Evolutionary conservation across 1,284 basidiomycete genomes (phyloP).

Genomic region (Omphalotus olearius): DNA sequence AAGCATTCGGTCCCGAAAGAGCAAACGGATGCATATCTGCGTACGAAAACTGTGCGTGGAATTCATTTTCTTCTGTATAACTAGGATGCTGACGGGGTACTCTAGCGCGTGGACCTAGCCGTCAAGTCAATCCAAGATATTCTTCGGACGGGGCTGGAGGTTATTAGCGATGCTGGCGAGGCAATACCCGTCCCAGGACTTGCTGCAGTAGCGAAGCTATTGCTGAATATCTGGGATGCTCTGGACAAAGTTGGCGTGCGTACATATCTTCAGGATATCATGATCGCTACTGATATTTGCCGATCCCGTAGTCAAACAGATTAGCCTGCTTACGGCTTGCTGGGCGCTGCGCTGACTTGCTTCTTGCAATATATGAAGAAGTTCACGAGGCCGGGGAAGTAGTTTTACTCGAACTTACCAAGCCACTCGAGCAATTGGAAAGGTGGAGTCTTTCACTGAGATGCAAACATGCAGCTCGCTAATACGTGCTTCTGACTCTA

Average conservation of each 20-base stretch:
- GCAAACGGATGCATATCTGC: constrained; percentile 11
- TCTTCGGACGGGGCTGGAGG: constrained; percentile 3
- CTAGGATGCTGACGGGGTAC: not conserved
- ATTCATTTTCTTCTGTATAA: not conserved
- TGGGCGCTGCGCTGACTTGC: constrained; percentile 13
- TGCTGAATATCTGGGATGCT: constrained; percentile 13
- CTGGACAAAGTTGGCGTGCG: constrained; percentile 12
- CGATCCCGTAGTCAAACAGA: constrained; percentile 8
- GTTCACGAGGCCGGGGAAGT: constrained; percentile 2
- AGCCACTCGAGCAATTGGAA: constrained; percentile 7
- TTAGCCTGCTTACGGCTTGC: constrained; percentile 11
- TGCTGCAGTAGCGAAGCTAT: constrained; percentile 6
- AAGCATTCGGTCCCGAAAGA: constrained; percentile 9
- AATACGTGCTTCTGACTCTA: not conserved
- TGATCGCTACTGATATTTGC: not conserved
- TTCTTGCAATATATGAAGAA: constrained; percentile 10
- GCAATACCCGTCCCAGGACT: constrained; percentile 11
- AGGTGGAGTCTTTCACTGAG: not conserved
- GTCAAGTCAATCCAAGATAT: not conserved
- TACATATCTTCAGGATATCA: not conserved
- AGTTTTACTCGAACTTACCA: not conserved
- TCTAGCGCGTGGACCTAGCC: constrained; percentile 10
- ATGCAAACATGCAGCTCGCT: not conserved
- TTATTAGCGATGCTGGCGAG: constrained; percentile 10
- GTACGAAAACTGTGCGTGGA: constrained; percentile 4